Conservation (phyloP, 345 rosid species). For the Leavenworthia alabamica region DNA sequence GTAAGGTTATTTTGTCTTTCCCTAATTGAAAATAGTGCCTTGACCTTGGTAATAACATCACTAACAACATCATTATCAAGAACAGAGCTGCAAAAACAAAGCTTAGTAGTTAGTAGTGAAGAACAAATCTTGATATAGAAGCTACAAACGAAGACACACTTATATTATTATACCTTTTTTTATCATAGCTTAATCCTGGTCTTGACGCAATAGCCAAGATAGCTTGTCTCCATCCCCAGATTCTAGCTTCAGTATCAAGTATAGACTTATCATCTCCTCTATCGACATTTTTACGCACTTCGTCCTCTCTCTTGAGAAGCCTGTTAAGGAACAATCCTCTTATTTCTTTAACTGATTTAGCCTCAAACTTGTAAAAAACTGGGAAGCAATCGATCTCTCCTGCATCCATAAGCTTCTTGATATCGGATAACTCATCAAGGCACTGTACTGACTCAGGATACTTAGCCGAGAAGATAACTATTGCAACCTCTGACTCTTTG, state of each 20-base stretch:
- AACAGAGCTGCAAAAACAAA: slow-evolving; percentile 4
- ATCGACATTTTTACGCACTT: not conserved
- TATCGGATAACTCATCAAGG: slow-evolving; percentile 20
- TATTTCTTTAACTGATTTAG: not conserved
- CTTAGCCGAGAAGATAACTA: slow-evolving; percentile 13
- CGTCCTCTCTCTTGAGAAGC: slow-evolving; percentile 4
- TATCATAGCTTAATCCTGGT: not conserved
- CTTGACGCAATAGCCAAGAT: not conserved
- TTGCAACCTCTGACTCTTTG: slow-evolving; percentile 3
- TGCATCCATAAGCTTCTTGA: slow-evolving; percentile 17
- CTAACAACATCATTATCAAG: not conserved
- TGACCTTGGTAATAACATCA: not conserved
- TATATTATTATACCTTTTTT: not conserved
- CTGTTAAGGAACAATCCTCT: not conserved
- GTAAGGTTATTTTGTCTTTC: not conserved
- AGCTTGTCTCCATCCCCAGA: slow-evolving; percentile 15
- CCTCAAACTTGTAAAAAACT: not conserved
- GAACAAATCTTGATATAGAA: not conserved
- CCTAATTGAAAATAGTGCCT: not conserved
- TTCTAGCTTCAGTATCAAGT: slow-evolving; percentile 6
- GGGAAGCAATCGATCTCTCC: slow-evolving; percentile 5
- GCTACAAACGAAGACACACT: not conserved
- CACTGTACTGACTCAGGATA: not conserved
- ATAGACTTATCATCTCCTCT: not conserved
- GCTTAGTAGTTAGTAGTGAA: not conserved